Evolutionary conservation across 225 moss, liverwort and hornwort genomes (phyloP).

Genomic region (Pseudoscleropodium purum): DNA sequence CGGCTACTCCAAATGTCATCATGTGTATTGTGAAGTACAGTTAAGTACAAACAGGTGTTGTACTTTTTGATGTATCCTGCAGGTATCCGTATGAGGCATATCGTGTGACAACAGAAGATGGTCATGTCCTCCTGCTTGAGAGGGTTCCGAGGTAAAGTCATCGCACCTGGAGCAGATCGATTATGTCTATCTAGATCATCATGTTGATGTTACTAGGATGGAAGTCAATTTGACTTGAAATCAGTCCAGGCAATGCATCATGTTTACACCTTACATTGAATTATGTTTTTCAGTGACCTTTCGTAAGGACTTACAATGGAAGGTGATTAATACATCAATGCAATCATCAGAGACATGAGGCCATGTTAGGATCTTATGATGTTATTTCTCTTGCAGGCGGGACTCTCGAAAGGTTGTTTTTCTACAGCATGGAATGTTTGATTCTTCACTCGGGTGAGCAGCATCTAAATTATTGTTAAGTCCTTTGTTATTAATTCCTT

Average conservation of each 20-base stretch:
- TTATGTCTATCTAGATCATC: not conserved
- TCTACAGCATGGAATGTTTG: conserved; percentile 88
- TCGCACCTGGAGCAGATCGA: not conserved
- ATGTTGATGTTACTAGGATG: not conserved
- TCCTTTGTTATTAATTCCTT: not conserved
- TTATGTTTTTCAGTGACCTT: not conserved
- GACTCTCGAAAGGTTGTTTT: conserved; percentile 70
- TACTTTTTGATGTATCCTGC: not conserved
- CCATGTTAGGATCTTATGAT: not conserved
- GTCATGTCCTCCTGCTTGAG: conserved; percentile 46
- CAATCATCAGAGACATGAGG: not conserved
- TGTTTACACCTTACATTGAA: not conserved
- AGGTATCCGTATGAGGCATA: conserved; percentile 49
- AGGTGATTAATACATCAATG: not conserved
- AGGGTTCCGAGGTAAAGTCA: conserved; percentile 35
- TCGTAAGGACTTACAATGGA: not conserved
- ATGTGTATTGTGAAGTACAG: not conserved
- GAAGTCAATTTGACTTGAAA: not conserved
- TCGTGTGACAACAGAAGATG: conserved; percentile 43
- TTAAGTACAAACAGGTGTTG: not conserved
- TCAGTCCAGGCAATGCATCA: not conserved
- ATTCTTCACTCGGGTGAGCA: conserved; percentile 83
- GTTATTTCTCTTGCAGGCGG: conserved; percentile 34
- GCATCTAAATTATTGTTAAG: not conserved
- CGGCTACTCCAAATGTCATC: not conserved